Evolutionary conservation across 208 protist species (phyloP).

Genomic region (Wallacemonas collosoma): DNA sequence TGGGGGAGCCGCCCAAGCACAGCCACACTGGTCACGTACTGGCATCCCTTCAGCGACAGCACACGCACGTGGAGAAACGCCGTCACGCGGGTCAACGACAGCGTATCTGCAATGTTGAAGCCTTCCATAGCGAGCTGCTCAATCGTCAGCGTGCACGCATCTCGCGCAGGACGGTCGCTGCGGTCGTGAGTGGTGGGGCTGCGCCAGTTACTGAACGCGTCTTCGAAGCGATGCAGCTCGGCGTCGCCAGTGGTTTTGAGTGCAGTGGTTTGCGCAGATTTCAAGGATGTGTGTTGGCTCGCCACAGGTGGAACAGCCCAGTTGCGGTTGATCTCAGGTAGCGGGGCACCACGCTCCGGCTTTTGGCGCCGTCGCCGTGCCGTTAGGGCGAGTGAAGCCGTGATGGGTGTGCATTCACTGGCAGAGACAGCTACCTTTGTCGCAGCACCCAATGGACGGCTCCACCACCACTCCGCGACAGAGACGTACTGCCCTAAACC

Average conservation of each 20-base stretch:
- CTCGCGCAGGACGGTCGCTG: too few species aligned
- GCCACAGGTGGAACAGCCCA: background rate
- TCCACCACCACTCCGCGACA: constrained; percentile 21
- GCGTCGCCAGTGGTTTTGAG: background rate
- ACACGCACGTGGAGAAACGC: constrained; percentile 15
- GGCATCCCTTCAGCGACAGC: background rate
- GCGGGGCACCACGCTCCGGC: background rate
- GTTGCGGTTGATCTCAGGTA: background rate
- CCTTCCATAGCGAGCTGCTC: constrained; percentile 21
- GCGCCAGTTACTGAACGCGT: background rate
- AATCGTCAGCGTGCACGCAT: background rate
- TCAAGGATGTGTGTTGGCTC: background rate
- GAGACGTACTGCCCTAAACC: constrained; percentile 9
- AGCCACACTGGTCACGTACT: background rate
- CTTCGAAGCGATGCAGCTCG: background rate
- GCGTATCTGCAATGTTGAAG: constrained; percentile 6
- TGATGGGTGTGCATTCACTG: too few species aligned
- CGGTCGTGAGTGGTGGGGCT: too few species aligned
- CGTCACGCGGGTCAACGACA: background rate
- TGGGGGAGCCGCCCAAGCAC: constrained; percentile 11
- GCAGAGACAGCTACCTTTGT: too few species aligned
- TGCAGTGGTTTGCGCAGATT: background rate
- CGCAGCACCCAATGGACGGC: background rate
- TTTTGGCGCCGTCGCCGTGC: background rate
- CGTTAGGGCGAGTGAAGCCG: background rate